phyloP scores from a whole-genome alignment of 2,329 filamentous ascomycete genomes.

The Trichoderma brevicompactum region DNA sequence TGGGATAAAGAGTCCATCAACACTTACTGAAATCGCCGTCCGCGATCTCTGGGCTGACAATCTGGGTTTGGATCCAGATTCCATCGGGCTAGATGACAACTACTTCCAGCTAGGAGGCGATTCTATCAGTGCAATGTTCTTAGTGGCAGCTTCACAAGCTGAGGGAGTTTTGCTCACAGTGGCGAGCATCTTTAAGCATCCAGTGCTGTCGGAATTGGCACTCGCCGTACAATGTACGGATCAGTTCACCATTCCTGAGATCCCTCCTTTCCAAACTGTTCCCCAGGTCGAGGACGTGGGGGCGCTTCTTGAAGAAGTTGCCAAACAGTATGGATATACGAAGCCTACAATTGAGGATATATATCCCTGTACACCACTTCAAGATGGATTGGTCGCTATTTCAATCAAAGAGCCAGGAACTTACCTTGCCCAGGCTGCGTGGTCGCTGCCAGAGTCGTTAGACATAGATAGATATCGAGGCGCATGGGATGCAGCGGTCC shows the following conservation, averaged over 20 bases:
- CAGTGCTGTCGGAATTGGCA: not conserved
- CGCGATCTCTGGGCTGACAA: not conserved
- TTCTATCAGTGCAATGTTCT: conserved; percentile 53
- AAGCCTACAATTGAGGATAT: not conserved
- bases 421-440: not conserved
- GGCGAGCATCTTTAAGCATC: conserved; percentile 6
- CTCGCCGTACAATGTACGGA: too few species aligned
- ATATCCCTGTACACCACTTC: conserved; percentile 13
- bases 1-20: too few species aligned
- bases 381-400: not conserved
- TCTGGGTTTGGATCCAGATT: conserved; percentile 35
- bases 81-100: conserved; percentile 48
- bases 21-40: too few species aligned
- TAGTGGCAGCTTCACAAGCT: conserved; percentile 38
- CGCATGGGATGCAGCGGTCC: conserved; percentile 11
- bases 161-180: not conserved
- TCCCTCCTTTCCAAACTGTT: not conserved
- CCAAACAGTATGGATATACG: too few species aligned
- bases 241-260: not conserved
- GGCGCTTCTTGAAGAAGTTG: not conserved
- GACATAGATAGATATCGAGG: not conserved
- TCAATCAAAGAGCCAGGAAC: not conserved
- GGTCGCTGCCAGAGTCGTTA: not conserved
- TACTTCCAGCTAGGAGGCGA: conserved; percentile 56
- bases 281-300: too few species aligned